Evolutionary conservation across 352 stramenopile genomes (phyloP).

Genomic region (Phytophthora parvispora): DNA sequence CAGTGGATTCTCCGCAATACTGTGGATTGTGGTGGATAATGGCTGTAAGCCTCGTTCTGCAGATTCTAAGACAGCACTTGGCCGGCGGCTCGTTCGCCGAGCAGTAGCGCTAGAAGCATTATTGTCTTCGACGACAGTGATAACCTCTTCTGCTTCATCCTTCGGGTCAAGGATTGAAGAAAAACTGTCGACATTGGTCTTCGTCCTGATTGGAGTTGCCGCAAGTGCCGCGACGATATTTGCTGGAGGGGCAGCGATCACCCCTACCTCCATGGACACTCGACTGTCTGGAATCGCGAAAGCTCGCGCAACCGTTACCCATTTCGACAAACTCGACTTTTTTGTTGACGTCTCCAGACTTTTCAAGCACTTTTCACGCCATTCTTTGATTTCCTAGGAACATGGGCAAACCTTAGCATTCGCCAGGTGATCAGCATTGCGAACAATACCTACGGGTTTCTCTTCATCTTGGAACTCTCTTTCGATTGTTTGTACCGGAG

Average conservation of each 20-base stretch:
- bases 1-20: constrained; percentile 25
- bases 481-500: constrained; percentile 22
- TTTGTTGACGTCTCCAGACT: constrained; percentile 33
- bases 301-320: constrained; percentile 44
- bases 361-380: constrained; percentile 52
- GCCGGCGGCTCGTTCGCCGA: constrained; percentile 9
- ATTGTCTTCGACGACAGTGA: background rate
- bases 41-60: constrained; percentile 6
- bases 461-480: constrained; percentile 17
- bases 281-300: constrained; percentile 33
- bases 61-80: background rate
- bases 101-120: background rate
- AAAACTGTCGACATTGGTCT: constrained; percentile 62
- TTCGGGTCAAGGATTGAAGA: constrained; percentile 35
- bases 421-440: too few species aligned
- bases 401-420: too few species aligned
- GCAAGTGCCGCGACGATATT: constrained; percentile 20
- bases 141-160: background rate
- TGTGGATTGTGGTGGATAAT: constrained; percentile 20
- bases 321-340: constrained; percentile 52
- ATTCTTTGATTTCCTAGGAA: constrained; percentile 44
- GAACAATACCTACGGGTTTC: constrained; percentile 21
- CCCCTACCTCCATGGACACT: constrained; percentile 30
- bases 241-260: constrained; percentile 23
- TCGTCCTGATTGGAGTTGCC: constrained; percentile 33